Base-by-base conservation (phyloP, 306 rosid genomes). In the Cucurbita ficifolia region DNA sequence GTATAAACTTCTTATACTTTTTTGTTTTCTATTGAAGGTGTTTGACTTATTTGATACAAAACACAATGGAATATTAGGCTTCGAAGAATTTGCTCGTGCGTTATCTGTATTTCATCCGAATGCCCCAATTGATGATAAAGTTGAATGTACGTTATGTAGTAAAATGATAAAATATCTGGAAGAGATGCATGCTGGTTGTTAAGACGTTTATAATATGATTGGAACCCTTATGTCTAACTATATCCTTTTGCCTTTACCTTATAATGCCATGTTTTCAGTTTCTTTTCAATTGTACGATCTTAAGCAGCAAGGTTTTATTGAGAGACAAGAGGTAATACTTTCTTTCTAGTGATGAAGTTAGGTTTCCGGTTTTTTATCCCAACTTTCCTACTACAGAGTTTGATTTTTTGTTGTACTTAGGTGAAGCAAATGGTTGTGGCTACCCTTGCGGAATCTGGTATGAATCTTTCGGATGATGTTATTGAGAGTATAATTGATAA, bases 401-500 rank as follows among this genome's bases (percentile, higher is more conserved):
- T 51, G 49, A 40, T 64, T 67, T 56, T 50, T 43, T 38, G 48
- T 38, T 40, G 51, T 69, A 61, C 80, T 40, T 46, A 94, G 99
- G 95, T 94, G 87, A 95, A 95, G 90, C 99, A 95, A 86, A 95
- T 95, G 99, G 99, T 91, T 76, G 99, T 95, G 61, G 99, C 99
- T 40, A 95, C 99, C 61, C 96, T 91, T 16, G 97, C 99, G 14
- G 97, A 95, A 82, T 95, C 99, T 78, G 99, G 99, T 13, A 95
- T 95, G 99, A 95, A 95, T 81, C 88, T 95, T 74, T 91, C 99
- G 5, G 97, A 95, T 40, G 97, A 94, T 79, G 91, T 94, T 52
- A 89, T 94, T 83, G 99, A 94, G 81, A 94, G 99, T 82, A 94
- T 94, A 83, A 94, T 94, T 7, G 99, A 94, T 83, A 94, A 94